Percentiles rank a stretch among this genome's conserved stretches.
Conservation (phyloP, 2,329 filamentous ascomycete species). For the Colletotrichum costaricense region DNA sequence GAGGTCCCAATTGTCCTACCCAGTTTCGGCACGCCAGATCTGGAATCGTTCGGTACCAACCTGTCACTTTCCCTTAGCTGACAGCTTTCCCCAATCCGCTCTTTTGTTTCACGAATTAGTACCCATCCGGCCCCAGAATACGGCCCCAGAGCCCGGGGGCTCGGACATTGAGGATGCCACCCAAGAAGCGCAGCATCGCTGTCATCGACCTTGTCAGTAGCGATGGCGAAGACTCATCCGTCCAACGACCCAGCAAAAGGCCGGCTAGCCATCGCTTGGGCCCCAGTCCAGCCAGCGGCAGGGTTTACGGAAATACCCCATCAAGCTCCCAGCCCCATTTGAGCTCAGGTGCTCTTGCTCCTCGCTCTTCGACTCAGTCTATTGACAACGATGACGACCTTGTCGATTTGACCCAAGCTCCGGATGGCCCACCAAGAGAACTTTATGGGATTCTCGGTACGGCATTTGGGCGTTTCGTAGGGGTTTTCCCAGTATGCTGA, state of each 20-base stretch:
- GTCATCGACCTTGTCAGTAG: slow-evolving; percentile 57
- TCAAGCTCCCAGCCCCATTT: slow-evolving; percentile 5
- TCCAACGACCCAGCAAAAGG: slow-evolving; percentile 20
- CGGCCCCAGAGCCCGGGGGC: background rate
- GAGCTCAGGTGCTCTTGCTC: background rate
- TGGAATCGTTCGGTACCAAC: slow-evolving; percentile 27
- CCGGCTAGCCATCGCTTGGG: background rate
- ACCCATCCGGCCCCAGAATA: slow-evolving; percentile 1
- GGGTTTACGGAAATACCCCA: slow-evolving; percentile 27
- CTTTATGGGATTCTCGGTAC: slow-evolving; percentile 60
- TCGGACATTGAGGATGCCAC: slow-evolving; percentile 18
- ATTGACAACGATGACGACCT: slow-evolving; percentile 48
- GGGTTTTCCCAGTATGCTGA: background rate
- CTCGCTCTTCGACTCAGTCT: slow-evolving; percentile 34
- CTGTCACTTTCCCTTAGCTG: slow-evolving; percentile 1
- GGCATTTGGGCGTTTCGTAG: slow-evolving; percentile 15
- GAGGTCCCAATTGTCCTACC: background rate
- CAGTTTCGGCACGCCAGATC: background rate
- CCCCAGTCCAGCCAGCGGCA: slow-evolving; percentile 33
- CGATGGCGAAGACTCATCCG: slow-evolving; percentile 36
- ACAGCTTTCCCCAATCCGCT: slow-evolving; percentile 11
- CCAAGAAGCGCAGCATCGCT: slow-evolving; percentile 49
- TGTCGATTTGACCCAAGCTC: slow-evolving; percentile 57
- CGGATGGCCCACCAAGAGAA: slow-evolving; percentile 54
- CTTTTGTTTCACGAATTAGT: background rate